Conservation (phyloP, 192 early-diverging fungal genomes). For the Coemansia sp. region DNA sequence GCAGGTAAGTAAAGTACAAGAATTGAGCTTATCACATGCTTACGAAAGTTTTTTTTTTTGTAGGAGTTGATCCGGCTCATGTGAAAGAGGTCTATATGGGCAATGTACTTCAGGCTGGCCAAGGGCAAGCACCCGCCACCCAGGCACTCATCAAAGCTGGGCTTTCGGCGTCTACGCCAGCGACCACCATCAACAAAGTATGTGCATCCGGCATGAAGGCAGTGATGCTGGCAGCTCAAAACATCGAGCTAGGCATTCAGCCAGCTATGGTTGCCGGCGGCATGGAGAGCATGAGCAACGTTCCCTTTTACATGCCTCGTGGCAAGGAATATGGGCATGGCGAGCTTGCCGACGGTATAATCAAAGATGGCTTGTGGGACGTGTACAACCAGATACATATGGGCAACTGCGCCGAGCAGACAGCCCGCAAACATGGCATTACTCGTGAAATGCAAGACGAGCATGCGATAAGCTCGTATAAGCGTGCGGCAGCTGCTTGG, state of each 20-base stretch:
- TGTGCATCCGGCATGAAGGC: conserved; percentile 99
- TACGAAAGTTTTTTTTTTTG: not conserved
- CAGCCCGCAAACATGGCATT: conserved; percentile 82
- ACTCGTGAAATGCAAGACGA: conserved; percentile 87
- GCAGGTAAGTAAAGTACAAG: conserved; percentile 57
- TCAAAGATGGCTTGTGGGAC: conserved; percentile 96
- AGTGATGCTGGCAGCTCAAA: conserved; percentile 85
- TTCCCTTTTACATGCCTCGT: conserved; percentile 70
- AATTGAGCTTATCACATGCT: not conserved
- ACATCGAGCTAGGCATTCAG: conserved; percentile 73
- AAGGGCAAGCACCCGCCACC: conserved; percentile 91
- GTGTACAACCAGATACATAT: conserved; percentile 88
- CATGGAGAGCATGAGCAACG: conserved; percentile 97
- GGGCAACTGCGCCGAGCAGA: conserved; percentile 80
- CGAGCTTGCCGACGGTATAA: conserved; percentile 75
- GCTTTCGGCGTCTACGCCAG: conserved; percentile 73
- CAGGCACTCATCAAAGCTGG: conserved; percentile 87
- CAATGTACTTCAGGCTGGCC: conserved; percentile 84
- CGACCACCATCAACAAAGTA: conserved; percentile 98
- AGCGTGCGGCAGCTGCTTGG: conserved; percentile 85
- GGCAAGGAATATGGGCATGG: conserved; percentile 78
- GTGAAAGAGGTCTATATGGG: conserved; percentile 96
- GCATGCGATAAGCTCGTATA: conserved; percentile 84
- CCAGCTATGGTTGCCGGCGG: conserved; percentile 88
- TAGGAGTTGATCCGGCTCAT: conserved; percentile 70